Base-by-base conservation (phyloP, 495 filamentous ascomycete genomes). In the Aspergillus indologenus region DNA sequence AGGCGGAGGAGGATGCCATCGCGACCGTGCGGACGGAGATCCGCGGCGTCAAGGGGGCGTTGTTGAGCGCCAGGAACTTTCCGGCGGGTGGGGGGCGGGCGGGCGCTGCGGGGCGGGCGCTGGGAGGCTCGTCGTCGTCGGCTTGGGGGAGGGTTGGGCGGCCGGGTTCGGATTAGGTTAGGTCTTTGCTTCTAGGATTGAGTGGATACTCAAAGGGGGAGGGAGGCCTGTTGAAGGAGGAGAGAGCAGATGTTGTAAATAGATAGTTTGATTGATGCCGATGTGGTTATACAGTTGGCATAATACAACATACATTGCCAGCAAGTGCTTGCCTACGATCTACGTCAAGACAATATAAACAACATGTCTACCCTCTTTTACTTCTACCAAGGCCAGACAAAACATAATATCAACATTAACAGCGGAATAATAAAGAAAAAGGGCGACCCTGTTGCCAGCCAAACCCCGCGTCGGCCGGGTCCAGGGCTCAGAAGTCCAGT, bases 41-140 rank as follows among this genome's bases (percentile, higher is more conserved):
- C 59, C 78, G 91, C 52, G 83, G 90, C 61, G 85, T 98, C n/a
- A 98, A 98, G 79, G 93, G 94, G 18, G 87, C 92, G 48, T 75
- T 98, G 70, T 65, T 98, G 68, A 93, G 87, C 77, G 86, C 92
- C 18, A 79, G 85, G 60, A 86, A 85, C 62, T 86, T 86, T 57
- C 84, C 84, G 29, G 67, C 80, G 18, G 71, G 77, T 58, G 65
- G 72, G 65, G 61, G 73, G 61, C 18, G 61, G 71, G n/a, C n/a
- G 55, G 65, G 26, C 26, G 26, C 26, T 29, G 26, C 26, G 3
- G 26, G 26, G 9, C 3, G 26, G 26, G 26, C 26, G 3, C 4
- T 29, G 26, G 26, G 4, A 3, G 26, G 26, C 26, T 71, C 26
- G 63, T 66, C 21, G 63, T 65, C 31, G 45, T 40, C 66, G 50